phyloP scores from a whole-genome alignment of 129 eudicot genomes.

The Erigeron canadensis region DNA sequence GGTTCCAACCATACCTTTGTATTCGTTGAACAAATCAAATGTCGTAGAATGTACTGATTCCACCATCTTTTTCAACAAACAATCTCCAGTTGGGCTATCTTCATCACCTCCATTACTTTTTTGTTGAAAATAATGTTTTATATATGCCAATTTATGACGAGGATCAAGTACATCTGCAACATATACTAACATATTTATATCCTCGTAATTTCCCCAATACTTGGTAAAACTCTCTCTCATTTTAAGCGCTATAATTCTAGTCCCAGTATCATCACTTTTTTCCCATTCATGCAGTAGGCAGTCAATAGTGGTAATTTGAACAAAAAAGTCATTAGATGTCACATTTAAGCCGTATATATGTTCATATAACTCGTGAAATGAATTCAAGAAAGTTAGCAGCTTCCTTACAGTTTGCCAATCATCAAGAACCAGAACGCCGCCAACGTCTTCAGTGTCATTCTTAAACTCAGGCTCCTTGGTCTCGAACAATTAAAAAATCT shows the following conservation, averaged over 20 bases:
- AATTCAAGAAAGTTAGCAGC: background rate
- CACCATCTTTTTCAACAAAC: background rate
- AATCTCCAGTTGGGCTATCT: background rate
- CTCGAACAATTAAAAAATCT: background rate
- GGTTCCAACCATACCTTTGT: background rate
- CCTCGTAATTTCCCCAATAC: background rate
- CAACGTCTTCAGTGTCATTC: background rate
- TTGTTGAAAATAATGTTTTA: background rate
- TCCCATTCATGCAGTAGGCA: background rate
- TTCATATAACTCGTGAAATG: background rate
- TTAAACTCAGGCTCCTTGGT: background rate
- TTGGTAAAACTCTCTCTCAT: background rate
- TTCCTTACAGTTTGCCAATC: background rate
- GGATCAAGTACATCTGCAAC: background rate
- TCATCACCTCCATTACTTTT: background rate
- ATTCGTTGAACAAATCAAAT: background rate
- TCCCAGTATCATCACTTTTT: background rate
- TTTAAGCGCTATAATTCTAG: background rate
- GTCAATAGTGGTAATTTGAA: background rate
- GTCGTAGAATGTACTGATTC: background rate
- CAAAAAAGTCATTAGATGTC: background rate
- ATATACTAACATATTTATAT: background rate
- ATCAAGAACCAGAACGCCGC: background rate
- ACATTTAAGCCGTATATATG: background rate
- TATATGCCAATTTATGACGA: background rate